Evolutionary conservation across 1,284 basidiomycete species (phyloP), one percentile per base, ranked within the genome.

Genomic region (Sphagnurus paluster): DNA sequence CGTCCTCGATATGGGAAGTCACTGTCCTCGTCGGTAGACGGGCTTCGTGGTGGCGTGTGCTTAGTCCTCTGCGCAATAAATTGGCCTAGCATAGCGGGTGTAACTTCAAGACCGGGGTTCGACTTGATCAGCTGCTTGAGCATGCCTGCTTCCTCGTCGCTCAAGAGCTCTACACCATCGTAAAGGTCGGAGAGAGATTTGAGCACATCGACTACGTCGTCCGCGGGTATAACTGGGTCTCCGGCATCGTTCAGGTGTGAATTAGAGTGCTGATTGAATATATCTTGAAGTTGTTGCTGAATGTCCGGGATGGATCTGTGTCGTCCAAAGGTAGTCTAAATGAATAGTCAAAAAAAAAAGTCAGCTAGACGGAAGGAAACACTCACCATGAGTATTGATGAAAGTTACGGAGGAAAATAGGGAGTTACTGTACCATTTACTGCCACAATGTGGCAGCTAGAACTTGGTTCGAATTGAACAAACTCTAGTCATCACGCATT

Each of bases 221-320:
- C 74, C 28, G 76, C 85, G 11, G 85, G 83, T 50, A 90, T 78
- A 17, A 75, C 73, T 19, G 80, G 76, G 48, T 81, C 78, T 41
- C 77, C 78, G 14, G 70, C 64, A 21, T 77, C 76, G 56, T 82
- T 82, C 48, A 68, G 58, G 56, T 75, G 72, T 34, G 77, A 75
- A 42, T 76, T 64, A 11, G 82, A 77, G 57, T 89, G 84, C 29
- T 75, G 70, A 49, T 70, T 68, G 62, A 90, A 88, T 48, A 88
- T 76, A 45, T 75, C 72, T 61, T 79, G 64, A 26, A 89, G 76
- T 59, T 83, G 75, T 56, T 76, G 72, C 63, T 87, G 79, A 48
- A 89, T 80, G 68, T 84, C 80, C 41, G 72, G 75, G 40, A 87
- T 74, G 42, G 81, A 87, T 61, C 82, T 74, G 65, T 74, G 77